phyloP scores from a whole-genome alignment of 2,329 filamentous ascomycete species.

The Alternaria conjuncta region DNA sequence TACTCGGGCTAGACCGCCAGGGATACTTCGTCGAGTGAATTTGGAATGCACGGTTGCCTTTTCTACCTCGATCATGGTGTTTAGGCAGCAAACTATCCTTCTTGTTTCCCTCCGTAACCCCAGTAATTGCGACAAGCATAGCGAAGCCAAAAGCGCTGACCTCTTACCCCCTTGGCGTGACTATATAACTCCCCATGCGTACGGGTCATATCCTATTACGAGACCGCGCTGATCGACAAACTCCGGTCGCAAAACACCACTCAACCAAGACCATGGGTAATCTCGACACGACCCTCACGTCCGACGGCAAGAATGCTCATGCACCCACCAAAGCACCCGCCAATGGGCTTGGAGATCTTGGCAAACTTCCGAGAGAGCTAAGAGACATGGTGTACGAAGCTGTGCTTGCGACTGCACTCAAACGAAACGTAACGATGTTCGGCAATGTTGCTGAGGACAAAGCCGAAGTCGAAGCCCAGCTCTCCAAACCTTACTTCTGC shows the following conservation, averaged over 20 bases:
- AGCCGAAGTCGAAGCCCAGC: background rate
- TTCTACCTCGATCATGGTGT: background rate
- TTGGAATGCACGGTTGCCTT: background rate
- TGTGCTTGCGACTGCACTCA: background rate
- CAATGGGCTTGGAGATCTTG: background rate
- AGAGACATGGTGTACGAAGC: background rate
- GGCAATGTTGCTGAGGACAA: too few relatives aligned
- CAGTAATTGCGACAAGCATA: background rate
- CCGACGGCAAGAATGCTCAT: background rate
- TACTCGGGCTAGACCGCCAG: background rate
- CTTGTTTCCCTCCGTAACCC: background rate
- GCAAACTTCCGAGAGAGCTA: background rate
- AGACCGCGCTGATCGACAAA: too few relatives aligned
- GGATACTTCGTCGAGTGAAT: background rate
- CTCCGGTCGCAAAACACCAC: too few relatives aligned
- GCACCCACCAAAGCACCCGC: background rate
- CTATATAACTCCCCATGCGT: background rate
- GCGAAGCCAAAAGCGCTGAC: background rate
- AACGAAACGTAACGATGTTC: background rate
- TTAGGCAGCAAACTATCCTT: background rate
- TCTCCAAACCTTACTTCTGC: background rate
- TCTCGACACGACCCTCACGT: too few relatives aligned
- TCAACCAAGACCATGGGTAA: background rate
- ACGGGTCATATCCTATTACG: too few relatives aligned
- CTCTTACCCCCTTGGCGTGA: background rate